These are phyloP conservation scores for Phyllosticta citrichinensis DNA, from an alignment of 2,329 filamentous ascomycete genomes.

Conservation along the genomic window DNA sequence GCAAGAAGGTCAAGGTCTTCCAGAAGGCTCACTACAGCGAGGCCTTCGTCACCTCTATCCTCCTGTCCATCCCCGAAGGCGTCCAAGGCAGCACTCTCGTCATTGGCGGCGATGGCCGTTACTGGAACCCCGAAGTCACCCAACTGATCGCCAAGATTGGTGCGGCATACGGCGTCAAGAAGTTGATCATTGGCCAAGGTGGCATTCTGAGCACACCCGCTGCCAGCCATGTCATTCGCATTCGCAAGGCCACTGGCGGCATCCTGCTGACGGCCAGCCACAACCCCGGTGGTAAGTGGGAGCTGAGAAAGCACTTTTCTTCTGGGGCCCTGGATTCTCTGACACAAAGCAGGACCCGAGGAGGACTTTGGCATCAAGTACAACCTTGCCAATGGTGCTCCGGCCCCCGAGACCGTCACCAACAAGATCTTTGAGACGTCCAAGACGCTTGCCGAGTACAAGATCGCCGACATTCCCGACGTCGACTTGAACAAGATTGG, in stretches of 20 bases:
- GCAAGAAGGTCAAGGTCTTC: conserved; percentile 98
- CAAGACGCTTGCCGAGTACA: conserved; percentile 85
- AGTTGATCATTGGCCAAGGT: conserved; percentile 90
- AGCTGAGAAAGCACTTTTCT: neutral
- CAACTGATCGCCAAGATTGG: conserved; percentile 97
- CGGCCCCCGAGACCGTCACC: conserved; percentile 89
- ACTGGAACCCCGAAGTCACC: conserved; percentile 93
- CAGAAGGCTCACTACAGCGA: conserved; percentile 93
- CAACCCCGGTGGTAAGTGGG: conserved; percentile 79
- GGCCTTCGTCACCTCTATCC: conserved; percentile 85
- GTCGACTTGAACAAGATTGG: conserved; percentile 78
- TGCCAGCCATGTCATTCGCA: conserved; percentile 90
- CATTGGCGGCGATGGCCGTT: conserved; percentile 94
- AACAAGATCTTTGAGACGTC: conserved; percentile 95
- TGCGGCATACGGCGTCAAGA: conserved; percentile 96
- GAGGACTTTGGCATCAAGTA: conserved; percentile 99
- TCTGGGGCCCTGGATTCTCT: neutral
- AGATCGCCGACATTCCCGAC: conserved; percentile 77
- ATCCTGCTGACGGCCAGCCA: conserved; percentile 96
- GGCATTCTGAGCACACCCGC: conserved; percentile 95
- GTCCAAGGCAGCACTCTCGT: conserved; percentile 81
- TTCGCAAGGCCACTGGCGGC: conserved; percentile 88
- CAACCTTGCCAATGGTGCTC: conserved; percentile 92
- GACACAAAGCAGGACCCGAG: conserved; percentile 56
- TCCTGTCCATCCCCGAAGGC: conserved; percentile 93